Evolutionary conservation across 2,329 filamentous ascomycete genomes (phyloP).

Genomic region (Malbranchea cinnamomea): DNA sequence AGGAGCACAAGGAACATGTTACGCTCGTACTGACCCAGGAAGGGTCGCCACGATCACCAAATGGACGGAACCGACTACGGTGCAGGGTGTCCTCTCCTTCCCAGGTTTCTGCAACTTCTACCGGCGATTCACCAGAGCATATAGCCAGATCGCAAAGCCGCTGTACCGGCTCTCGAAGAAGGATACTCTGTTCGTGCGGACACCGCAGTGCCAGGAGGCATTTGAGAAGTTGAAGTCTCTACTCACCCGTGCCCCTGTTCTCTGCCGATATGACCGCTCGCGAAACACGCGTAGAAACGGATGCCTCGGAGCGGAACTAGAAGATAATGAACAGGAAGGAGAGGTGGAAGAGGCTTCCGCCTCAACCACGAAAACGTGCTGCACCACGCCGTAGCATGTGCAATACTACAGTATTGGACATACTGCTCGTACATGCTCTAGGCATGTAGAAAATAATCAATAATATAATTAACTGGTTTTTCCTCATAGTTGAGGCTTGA

Average conservation of each 20-base stretch:
- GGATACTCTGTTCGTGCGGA: not conserved
- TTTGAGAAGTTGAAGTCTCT: conserved; percentile 1
- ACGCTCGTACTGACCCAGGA: conserved; percentile 7
- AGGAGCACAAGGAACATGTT: conserved; percentile 5
- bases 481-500: too few relatives aligned
- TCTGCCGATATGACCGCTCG: conserved; percentile 1
- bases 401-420: too few relatives aligned
- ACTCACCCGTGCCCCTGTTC: not conserved
- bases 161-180: not conserved
- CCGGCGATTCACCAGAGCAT: not conserved
- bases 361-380: too few relatives aligned
- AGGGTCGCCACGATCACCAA: conserved; percentile 11
- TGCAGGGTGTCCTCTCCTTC: not conserved
- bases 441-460: too few relatives aligned
- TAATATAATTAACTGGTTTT: too few relatives aligned
- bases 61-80: conserved; percentile 4
- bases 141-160: not conserved
- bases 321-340: too few relatives aligned
- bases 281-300: too few relatives aligned
- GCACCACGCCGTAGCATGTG: too few relatives aligned
- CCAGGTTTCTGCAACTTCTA: conserved; percentile 4
- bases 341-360: too few relatives aligned
- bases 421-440: too few relatives aligned
- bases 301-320: too few relatives aligned
- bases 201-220: not conserved